phyloP scores from a whole-genome alignment of 2,329 filamentous ascomycete species.

The Fusarium burgessii region DNA sequence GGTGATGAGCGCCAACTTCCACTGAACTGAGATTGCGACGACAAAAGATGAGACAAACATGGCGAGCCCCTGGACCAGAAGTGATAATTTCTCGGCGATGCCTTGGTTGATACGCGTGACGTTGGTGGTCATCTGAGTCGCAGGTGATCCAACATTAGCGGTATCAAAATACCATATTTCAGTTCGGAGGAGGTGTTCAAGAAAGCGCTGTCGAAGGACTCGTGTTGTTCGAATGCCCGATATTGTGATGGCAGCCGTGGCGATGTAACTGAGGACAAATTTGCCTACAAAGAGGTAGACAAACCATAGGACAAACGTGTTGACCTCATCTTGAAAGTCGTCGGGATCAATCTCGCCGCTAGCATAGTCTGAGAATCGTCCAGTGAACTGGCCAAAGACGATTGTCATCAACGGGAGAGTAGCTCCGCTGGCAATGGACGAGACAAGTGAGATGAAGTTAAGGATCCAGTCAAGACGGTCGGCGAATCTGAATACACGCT shows the following conservation, averaged over 20 bases:
- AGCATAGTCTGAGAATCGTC: conserved; percentile 25
- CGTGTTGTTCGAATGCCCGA: conserved; percentile 32
- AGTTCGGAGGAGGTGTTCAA: conserved; percentile 25
- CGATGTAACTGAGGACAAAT: conserved; percentile 26
- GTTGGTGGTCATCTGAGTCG: conserved; percentile 52
- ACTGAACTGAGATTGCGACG: conserved; percentile 54
- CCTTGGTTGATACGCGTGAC: conserved; percentile 55
- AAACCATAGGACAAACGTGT: conserved; percentile 32
- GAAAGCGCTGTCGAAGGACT: conserved; percentile 19
- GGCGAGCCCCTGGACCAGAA: conserved; percentile 53
- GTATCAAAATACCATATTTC: conserved; percentile 37
- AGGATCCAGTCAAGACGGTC: conserved; percentile 31
- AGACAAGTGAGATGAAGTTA: conserved; percentile 20
- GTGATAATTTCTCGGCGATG: conserved; percentile 54
- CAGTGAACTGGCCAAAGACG: conserved; percentile 31
- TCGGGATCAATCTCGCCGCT: conserved; percentile 4
- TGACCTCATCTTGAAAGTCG: conserved; percentile 15
- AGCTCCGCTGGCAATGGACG: conserved; percentile 24
- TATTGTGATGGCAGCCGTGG: conserved; percentile 10
- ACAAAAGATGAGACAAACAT: conserved; percentile 54
- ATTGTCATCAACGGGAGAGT: conserved; percentile 31
- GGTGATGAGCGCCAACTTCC: conserved; percentile 57
- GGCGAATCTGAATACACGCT: conserved; percentile 35
- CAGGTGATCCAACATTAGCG: conserved; percentile 16
- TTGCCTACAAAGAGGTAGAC: conserved; percentile 34